Base-by-base conservation (phyloP, 306 rosid species). In the Malus sieversii region DNA sequence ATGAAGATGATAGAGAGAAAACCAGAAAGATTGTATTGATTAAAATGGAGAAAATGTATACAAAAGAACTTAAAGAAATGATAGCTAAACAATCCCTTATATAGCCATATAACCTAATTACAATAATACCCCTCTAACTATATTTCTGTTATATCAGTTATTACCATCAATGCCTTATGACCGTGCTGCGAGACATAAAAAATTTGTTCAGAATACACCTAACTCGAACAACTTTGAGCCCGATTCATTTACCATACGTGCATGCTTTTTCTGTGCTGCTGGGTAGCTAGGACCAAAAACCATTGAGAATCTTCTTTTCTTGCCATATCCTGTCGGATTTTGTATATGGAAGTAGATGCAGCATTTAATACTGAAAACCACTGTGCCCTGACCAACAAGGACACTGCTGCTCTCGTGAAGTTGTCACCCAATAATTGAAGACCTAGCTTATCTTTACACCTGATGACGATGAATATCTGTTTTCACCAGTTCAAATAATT, bases 351-450 rank as follows among this genome's bases (percentile, higher is more conserved):
- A 66, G 67, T 78, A 78, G 81, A 61, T 58, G 51, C 29, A 22
- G 60, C 53, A 86, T 81, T 86, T 77, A 84, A 78, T 78, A 1
- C 76, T 72, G 78, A 42, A 71, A 81, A 66, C 76, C 30, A 65
- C 77, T 14, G 60, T 81, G 78, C 79, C 84, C 82, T 70, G 70
- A 67, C 63, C 69, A 46, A 69, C 22, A 25, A 79, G 42, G 71
- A 7, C 79, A 48, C 55, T 22, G 73, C 60, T 25, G 59, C 30
- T 76, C 40, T 68, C 68, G 27, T 58, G 78, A 77, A 5, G 30
- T 55, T 76, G 70, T 53, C 66, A 53, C 67, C 45, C 45, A 76
- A 76, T 76, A 76, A 76, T 66, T 53, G 66, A 66, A 52, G 38
- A 32, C 6, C 40, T 29, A 25, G 44, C 38, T 61, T 60, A 64